Base-by-base conservation (phyloP, 352 stramenopile species). In the Peronosclerospora sorghi region DNA sequence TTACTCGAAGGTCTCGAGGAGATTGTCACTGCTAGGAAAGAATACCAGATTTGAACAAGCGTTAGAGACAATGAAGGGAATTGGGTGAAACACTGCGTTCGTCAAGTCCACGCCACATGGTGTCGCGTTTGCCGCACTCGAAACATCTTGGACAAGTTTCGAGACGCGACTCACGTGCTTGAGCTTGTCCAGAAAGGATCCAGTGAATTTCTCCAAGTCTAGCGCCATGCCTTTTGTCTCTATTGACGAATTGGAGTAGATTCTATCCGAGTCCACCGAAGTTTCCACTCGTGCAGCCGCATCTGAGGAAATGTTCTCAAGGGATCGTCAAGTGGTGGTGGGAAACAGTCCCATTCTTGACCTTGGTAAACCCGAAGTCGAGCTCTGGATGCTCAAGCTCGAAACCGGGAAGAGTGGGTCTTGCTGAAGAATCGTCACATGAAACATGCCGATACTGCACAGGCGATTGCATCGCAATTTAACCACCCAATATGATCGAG, bases 211-310 rank as follows among this genome's bases (percentile, higher is more conserved):
- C 69, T 97, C 20, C 89, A 97, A 54, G 97, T 89, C 0, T 97
- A 97, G 54, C 73, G 91, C 2, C 90, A 81, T 2, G 86, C 77
- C 1, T 97, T 97, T 43, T 80, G 83, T 40, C 79, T 91, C 1
- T 92, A 98, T 97, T 97, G 89, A 97, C 48, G 91, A 97, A 46
- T 56, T 97, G 15, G 66, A 97, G 1, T 95, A 94, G 14, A 97
- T 97, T 53, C 59, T 97, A 3, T 96, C 84, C 5, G 87, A 97
- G 56, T 96, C 83, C 24, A 98, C 97, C 45, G 93, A 98, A 51
- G 89, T 95, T 1, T n/a, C 84, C 91, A 29, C 49, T 94, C n/a
- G 91, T 97, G 15, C 91, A 97, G 51, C 85, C 86, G 8, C 91
- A 97, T 42, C 42, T 97, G 17, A 95, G 96, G 35, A 97, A 97